These are phyloP conservation scores for Talaromyces sp. DNA, from an alignment of 2,329 filamentous ascomycete genomes.

Conservation along the genomic window DNA sequence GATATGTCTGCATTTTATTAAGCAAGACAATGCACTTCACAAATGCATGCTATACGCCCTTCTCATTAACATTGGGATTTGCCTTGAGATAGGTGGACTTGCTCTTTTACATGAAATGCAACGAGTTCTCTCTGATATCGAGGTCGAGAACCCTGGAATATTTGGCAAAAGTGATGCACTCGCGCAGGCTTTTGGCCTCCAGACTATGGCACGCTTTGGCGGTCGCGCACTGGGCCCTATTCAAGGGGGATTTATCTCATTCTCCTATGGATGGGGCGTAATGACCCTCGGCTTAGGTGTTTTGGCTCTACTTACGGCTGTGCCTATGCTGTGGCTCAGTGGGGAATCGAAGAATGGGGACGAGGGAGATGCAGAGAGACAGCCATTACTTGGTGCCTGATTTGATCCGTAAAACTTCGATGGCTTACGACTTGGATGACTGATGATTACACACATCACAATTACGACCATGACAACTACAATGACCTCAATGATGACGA, in stretches of 20 bases:
- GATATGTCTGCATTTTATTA: slow-evolving; percentile 65
- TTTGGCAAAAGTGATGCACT: slow-evolving; percentile 57
- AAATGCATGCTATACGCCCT: slow-evolving; percentile 68
- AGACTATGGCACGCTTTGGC: slow-evolving; percentile 60
- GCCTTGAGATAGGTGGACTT: slow-evolving; percentile 60
- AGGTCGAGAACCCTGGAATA: slow-evolving; percentile 70
- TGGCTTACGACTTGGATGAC: background rate
- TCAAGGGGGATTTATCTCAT: slow-evolving; percentile 49
- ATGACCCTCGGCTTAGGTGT: slow-evolving; percentile 31
- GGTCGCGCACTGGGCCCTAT: slow-evolving; percentile 63
- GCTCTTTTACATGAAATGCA: slow-evolving; percentile 72
- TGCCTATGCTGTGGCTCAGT: slow-evolving; percentile 9
- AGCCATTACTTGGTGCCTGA: background rate
- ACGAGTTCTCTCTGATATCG: slow-evolving; percentile 53
- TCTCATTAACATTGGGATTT: slow-evolving; percentile 61
- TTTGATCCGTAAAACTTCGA: no score
- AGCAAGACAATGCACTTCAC: slow-evolving; percentile 57
- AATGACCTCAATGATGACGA: background rate
- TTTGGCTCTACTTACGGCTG: slow-evolving; percentile 3
- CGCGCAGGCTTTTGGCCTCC: slow-evolving; percentile 66
- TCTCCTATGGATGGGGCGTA: slow-evolving; percentile 28
- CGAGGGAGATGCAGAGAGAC: background rate
- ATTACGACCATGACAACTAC: background rate
- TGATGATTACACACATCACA: no score
- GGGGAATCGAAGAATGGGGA: background rate